Conservation (phyloP, 176 grass and related monocot genomes). For the Oryza rufipogon region DNA sequence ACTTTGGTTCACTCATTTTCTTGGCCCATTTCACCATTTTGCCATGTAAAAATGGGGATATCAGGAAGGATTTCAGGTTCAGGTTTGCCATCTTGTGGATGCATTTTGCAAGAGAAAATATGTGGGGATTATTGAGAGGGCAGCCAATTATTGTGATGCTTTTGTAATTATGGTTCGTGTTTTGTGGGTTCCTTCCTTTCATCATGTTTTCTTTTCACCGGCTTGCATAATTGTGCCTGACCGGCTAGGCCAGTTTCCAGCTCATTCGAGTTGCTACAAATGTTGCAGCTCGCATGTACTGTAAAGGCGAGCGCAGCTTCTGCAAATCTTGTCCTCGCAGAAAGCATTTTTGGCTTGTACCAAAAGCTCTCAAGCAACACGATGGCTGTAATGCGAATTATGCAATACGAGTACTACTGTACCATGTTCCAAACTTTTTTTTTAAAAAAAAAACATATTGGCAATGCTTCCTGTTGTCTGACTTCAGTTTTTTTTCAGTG, state of each 20-base stretch:
- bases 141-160: constrained; percentile 23
- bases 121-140: neutral
- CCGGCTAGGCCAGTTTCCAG: constrained; percentile 49
- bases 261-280: constrained; percentile 31
- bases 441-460: neutral
- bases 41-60: neutral
- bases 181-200: constrained; percentile 1
- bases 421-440: neutral
- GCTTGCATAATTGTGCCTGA: constrained; percentile 39
- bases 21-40: neutral
- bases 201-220: constrained; percentile 39
- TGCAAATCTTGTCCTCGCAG: constrained; percentile 41
- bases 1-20: neutral
- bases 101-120: neutral
- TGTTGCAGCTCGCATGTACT: constrained; percentile 38
- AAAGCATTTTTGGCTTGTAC: constrained; percentile 38
- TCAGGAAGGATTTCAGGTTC: neutral
- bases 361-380: constrained; percentile 21
- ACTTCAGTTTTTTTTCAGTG: neutral
- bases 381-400: neutral
- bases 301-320: constrained; percentile 41
- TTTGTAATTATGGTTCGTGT: constrained; percentile 20
- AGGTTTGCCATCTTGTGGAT: neutral
- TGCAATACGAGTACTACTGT: neutral
- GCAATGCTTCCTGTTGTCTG: neutral